Base-by-base conservation (phyloP, 169 alveolate genomes). In the Eimeria tenella region DNA sequence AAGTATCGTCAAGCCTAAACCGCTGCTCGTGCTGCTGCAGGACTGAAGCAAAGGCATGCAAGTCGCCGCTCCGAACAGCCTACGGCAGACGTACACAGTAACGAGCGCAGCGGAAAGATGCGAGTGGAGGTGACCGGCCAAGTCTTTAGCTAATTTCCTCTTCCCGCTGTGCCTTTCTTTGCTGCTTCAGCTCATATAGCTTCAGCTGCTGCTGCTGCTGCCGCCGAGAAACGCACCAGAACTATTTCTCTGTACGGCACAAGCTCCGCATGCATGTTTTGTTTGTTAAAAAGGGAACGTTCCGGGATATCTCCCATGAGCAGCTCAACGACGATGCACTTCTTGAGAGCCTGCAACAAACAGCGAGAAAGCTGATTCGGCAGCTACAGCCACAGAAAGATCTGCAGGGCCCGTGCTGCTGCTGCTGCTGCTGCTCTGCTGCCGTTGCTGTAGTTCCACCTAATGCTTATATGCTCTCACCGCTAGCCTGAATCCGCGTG, bases 221-320 rank as follows among this genome's bases (percentile, higher is more conserved):
- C 5, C 9, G 13, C 42, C 19, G 77, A 31, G 11, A 11, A 11
- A 11, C 86, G 21, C 25, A 95, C 97, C 42, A 95, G 68, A 9
- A 98, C 99, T n/a, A 98, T 96, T 62, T 97, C 95, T 62, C 97
- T 98, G 96, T 99, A 99, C 4, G 99, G 99, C 63, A 95, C 94
- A 52, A 98, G 97, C 52, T 96, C 98, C 53, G 97, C 96, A 88
- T 96, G 95, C 97, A 97, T 96, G 81, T 94, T 96, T 68, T 98
- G 95, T 89, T 96, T 95, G 82, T 98, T 98, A 92, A 99, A 98
- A 50, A 97, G 95, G 49, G 98, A 97, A n/a, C 99, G 95, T 87
- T 98, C 98, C 7, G 99, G 99, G 25, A 99, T 98, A 93, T 98
- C 99, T 0, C 99, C 99, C 99, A 99, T 99, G 60, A 99, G 96